These are phyloP conservation scores for Beauveria varroae DNA, from an alignment of 2,329 filamentous ascomycete genomes.

Conservation along the genomic window DNA sequence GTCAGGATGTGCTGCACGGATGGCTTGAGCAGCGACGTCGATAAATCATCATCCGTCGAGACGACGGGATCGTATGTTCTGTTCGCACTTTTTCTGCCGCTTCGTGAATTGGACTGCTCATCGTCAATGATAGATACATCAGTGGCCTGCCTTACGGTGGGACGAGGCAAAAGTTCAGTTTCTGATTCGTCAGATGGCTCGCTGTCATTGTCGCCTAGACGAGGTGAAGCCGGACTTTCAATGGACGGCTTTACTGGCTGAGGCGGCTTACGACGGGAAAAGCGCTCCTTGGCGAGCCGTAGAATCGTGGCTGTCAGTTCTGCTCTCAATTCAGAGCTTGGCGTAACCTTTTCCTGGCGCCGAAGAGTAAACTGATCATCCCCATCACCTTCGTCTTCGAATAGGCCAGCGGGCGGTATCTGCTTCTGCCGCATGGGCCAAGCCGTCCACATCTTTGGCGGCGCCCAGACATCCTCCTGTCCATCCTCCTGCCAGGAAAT, in stretches of 20 bases:
- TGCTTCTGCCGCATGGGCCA: slow-evolving; percentile 65
- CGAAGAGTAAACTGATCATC: slow-evolving; percentile 46
- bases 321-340: slow-evolving; percentile 61
- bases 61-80: slow-evolving; percentile 43
- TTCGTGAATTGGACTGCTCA: neutral
- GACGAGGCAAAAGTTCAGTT: neutral
- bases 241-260: slow-evolving; percentile 14
- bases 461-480: slow-evolving; percentile 35
- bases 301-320: slow-evolving; percentile 60
- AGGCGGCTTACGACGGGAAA: slow-evolving; percentile 26
- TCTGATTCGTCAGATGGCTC: neutral
- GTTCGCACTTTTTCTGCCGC: neutral
- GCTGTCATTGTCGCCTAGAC: slow-evolving; percentile 4
- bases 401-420: slow-evolving; percentile 53
- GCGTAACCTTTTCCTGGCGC: slow-evolving; percentile 33
- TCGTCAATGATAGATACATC: neutral
- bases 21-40: slow-evolving; percentile 57
- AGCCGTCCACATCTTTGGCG: slow-evolving; percentile 65
- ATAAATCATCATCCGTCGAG: slow-evolving; percentile 63
- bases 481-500: slow-evolving; percentile 20
- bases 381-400: slow-evolving; percentile 36
- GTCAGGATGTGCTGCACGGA: slow-evolving; percentile 62
- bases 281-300: slow-evolving; percentile 59
- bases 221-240: slow-evolving; percentile 12
- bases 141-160: neutral